These are phyloP conservation scores for Pythium grandisporangium DNA, from an alignment of 352 stramenopile species.

Conservation along the genomic window DNA sequence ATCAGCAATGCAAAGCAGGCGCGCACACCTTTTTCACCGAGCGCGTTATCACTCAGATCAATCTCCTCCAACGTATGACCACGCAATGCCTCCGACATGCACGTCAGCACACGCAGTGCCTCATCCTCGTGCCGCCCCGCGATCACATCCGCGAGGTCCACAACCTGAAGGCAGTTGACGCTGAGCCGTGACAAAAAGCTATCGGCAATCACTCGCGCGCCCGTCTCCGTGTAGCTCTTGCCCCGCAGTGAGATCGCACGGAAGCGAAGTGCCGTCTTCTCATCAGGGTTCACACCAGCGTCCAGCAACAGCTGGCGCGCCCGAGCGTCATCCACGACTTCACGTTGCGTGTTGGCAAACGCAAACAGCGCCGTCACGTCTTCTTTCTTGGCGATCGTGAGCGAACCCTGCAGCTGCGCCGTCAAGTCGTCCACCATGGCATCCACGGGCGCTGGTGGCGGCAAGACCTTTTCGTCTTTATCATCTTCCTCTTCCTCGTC, in stretches of 20 bases:
- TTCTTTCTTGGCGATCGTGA: slow-evolving; percentile 27
- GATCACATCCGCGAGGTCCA: slow-evolving; percentile 90
- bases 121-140: slow-evolving; percentile 85
- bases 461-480: slow-evolving; percentile 3
- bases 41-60: slow-evolving; percentile 76
- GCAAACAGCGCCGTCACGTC: slow-evolving; percentile 23
- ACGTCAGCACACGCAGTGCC: slow-evolving; percentile 79
- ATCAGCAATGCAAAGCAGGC: slow-evolving; percentile 71
- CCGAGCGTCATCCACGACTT: slow-evolving; percentile 59
- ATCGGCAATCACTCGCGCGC: slow-evolving; percentile 42
- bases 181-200: slow-evolving; percentile 35
- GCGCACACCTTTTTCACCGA: slow-evolving; percentile 68
- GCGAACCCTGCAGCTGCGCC: slow-evolving; percentile 29
- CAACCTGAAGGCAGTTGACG: slow-evolving; percentile 31
- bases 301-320: slow-evolving; percentile 33
- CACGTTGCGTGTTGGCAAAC: slow-evolving; percentile 47
- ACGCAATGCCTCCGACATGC: slow-evolving; percentile 67
- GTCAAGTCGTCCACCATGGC: slow-evolving; percentile 34
- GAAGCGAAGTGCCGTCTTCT: slow-evolving; percentile 31
- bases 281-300: slow-evolving; percentile 26
- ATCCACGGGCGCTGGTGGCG: slow-evolving; percentile 8
- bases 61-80: slow-evolving; percentile 78
- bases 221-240: slow-evolving; percentile 73
- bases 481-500: slow-evolving; percentile 31
- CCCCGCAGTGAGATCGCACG: slow-evolving; percentile 50